Percentiles rank a stretch among this genome's conserved stretches.
phyloP scores from a whole-genome alignment of 371 early-diverging fungal species.

The Rhizopus delemar region DNA sequence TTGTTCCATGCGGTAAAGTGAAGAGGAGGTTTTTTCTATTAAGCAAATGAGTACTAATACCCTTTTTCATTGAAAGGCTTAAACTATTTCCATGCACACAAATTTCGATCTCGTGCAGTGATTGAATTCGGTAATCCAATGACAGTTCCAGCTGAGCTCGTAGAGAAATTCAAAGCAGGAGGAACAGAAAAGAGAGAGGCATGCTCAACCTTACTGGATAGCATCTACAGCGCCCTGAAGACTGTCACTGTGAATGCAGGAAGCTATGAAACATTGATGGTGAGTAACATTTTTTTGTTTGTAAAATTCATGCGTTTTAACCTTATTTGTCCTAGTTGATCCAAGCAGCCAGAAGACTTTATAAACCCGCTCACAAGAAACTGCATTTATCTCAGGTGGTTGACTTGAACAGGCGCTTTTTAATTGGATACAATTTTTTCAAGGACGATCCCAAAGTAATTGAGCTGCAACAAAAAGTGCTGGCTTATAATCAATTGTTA shows the following conservation, averaged over 20 bases:
- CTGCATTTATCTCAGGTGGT: constrained; percentile 78
- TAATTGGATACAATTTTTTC: constrained; percentile 76
- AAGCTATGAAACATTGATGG: constrained; percentile 90
- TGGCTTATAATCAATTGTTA: constrained; percentile 82
- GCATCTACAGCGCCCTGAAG: constrained; percentile 72
- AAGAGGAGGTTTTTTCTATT: too few relatives aligned
- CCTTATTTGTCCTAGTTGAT: constrained; percentile 54
- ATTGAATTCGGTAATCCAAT: constrained; percentile 93
- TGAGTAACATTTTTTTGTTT: constrained; percentile 18
- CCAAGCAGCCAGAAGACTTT: constrained; percentile 90
- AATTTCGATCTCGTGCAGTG: constrained; percentile 92
- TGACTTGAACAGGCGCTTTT: constrained; percentile 83
- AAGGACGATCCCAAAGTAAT: constrained; percentile 76
- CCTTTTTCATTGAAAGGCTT: constrained; percentile 29
- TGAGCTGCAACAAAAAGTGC: constrained; percentile 66
- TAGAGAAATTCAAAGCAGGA: constrained; percentile 77
- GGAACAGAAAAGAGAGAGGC: constrained; percentile 83
- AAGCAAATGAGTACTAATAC: too few relatives aligned
- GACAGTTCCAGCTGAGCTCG: constrained; percentile 68
- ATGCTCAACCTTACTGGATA: constrained; percentile 71
- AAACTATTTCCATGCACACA: constrained; percentile 93
- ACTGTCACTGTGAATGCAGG: constrained; percentile 89
- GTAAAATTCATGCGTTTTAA: too few relatives aligned
- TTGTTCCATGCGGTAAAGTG: constrained; percentile 79
- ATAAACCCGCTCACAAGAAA: constrained; percentile 79